Conservation (phyloP, 768 basidiomycete species). For the Leccinum ochraceum region DNA sequence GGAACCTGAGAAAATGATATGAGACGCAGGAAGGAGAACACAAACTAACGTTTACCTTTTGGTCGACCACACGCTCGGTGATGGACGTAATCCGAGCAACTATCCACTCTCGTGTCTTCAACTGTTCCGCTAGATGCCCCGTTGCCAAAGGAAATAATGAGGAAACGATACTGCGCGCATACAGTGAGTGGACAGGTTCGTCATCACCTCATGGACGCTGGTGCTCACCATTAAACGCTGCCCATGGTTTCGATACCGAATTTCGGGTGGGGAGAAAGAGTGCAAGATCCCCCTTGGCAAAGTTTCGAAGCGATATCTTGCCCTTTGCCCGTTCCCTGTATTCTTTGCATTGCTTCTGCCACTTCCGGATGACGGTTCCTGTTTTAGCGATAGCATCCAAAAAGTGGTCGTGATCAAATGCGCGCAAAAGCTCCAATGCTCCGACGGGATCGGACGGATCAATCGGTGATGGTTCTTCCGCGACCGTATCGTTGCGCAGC, state of each 20-base stretch:
- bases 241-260: slow-evolving; percentile 93
- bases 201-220: neutral
- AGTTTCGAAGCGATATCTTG: slow-evolving; percentile 96
- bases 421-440: slow-evolving; percentile 67
- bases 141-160: slow-evolving; percentile 95
- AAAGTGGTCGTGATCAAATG: slow-evolving; percentile 85
- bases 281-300: slow-evolving; percentile 92
- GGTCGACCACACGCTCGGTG: slow-evolving; percentile 80
- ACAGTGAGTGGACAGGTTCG: neutral
- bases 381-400: slow-evolving; percentile 79
- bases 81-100: slow-evolving; percentile 91
- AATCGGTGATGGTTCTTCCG: slow-evolving; percentile 68
- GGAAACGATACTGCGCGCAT: slow-evolving; percentile 80
- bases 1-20: slow-evolving; percentile 55
- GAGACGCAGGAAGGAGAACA: neutral
- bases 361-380: slow-evolving; percentile 88
- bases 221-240: slow-evolving; percentile 90
- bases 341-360: slow-evolving; percentile 96
- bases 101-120: slow-evolving; percentile 93
- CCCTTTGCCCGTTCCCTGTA: slow-evolving; percentile 95
- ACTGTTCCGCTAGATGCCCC: slow-evolving; percentile 82
- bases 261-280: slow-evolving; percentile 96
- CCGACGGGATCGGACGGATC: slow-evolving; percentile 74
- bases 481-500: slow-evolving; percentile 52
- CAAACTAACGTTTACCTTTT: slow-evolving; percentile 47